A percentile compares a stretch with the other conserved stretches of the same genome.
These are phyloP conservation scores for Gossypium trilobum DNA, from an alignment of 441 rosid genomes.

Conservation along the genomic window DNA sequence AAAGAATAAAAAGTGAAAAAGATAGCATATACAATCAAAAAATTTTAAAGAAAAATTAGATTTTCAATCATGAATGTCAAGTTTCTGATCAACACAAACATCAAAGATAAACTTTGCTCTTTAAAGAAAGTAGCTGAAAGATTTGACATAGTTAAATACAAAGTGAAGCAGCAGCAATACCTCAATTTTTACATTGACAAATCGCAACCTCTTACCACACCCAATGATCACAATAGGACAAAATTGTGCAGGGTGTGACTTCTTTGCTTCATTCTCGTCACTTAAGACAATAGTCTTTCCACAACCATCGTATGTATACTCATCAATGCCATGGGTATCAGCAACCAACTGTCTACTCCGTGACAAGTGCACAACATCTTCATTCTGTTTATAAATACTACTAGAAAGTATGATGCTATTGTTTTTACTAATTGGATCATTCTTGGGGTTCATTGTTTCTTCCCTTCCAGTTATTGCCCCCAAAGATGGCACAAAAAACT, in stretches of 20 bases:
- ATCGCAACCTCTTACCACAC: conserved; percentile 84
- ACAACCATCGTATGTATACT: conserved; percentile 82
- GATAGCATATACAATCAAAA: not conserved
- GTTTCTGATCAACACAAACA: not conserved
- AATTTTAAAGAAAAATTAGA: not conserved
- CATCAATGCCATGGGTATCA: conserved; percentile 75
- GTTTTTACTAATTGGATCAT: conserved; percentile 74
- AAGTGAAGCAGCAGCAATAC: conserved; percentile 30
- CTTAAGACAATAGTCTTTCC: conserved; percentile 65
- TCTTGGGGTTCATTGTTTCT: conserved; percentile 79
- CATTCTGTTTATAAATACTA: conserved; percentile 60
- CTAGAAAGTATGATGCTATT: conserved; percentile 60
- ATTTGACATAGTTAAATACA: conserved; percentile 8
- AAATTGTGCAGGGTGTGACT: conserved; percentile 32
- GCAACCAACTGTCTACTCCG: conserved; percentile 74
- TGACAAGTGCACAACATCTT: conserved; percentile 79
- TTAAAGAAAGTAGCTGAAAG: not conserved
- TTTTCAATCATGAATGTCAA: not conserved
- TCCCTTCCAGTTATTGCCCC: conserved; percentile 90
- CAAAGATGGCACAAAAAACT: conserved; percentile 89
- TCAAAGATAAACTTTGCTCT: not conserved
- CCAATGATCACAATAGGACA: conserved; percentile 82
- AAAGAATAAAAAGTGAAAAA: not conserved
- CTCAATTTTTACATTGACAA: conserved; percentile 82
- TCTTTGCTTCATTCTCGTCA: conserved; percentile 46